These are phyloP conservation scores for Chlamydomonas sphaeroides DNA, from an alignment of 139 green algal genomes.

Conservation along the genomic window DNA sequence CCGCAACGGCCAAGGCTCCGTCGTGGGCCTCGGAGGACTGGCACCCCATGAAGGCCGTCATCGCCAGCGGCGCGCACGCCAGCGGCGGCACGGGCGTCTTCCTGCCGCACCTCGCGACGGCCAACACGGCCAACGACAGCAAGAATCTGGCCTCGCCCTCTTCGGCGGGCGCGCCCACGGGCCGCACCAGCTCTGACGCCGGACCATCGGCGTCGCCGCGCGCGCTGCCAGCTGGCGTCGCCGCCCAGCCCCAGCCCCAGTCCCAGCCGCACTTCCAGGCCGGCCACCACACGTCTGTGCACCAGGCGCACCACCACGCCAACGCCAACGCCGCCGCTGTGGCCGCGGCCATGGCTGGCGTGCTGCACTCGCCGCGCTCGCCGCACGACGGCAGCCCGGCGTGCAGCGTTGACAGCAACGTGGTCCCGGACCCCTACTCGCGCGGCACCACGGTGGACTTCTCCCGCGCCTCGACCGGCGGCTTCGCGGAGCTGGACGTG, in stretches of 20 bases:
- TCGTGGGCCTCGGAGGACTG: slow-evolving; percentile 39
- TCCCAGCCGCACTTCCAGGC: too few relatives aligned
- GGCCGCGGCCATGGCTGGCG: neutral
- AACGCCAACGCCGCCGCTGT: too few relatives aligned
- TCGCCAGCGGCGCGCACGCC: slow-evolving; percentile 22
- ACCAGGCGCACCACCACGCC: too few relatives aligned
- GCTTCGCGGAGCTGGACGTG: slow-evolving; percentile 3
- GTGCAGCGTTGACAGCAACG: slow-evolving; percentile 18
- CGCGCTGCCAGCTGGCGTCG: too few relatives aligned
- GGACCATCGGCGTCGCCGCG: too few relatives aligned
- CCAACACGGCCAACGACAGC: neutral
- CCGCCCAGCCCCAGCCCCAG: too few relatives aligned
- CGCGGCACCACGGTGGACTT: slow-evolving; percentile 17
- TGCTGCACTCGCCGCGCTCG: slow-evolving; percentile 4
- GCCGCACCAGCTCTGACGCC: too few relatives aligned
- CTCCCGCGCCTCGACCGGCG: neutral
- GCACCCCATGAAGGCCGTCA: slow-evolving; percentile 34
- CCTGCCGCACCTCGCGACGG: slow-evolving; percentile 5
- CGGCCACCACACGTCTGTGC: too few relatives aligned
- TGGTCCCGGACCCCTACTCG: neutral
- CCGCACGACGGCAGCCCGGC: slow-evolving; percentile 3
- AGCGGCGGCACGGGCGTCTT: slow-evolving; percentile 33
- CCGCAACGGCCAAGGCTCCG: slow-evolving; percentile 30
- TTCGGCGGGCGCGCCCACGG: neutral
- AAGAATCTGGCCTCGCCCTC: neutral